Evolutionary conservation across 345 rosid genomes (phyloP).

Genomic region (Citropsis articulata): DNA sequence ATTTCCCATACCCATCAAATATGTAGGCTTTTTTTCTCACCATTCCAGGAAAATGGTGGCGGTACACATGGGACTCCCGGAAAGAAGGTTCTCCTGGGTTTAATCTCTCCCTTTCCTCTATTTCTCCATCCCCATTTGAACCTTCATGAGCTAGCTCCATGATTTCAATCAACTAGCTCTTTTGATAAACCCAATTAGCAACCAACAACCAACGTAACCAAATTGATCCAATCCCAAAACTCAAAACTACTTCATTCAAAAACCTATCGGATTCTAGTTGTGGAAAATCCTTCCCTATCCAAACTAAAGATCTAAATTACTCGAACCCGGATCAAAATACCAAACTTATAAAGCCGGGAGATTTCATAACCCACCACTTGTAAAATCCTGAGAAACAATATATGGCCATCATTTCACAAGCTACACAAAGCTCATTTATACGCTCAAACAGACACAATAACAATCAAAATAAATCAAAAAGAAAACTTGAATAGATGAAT

Average conservation of each 20-base stretch:
- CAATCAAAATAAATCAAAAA: background rate
- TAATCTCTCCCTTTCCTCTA: constrained; percentile 47
- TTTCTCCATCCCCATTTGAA: constrained; percentile 38
- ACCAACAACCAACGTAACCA: background rate
- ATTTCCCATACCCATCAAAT: constrained; percentile 78
- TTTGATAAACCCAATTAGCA: background rate
- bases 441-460: background rate
- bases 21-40: constrained; percentile 79
- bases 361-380: constrained; percentile 12
- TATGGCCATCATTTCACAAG: background rate
- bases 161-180: constrained; percentile 2
- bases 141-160: constrained; percentile 57
- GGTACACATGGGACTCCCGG: constrained; percentile 14
- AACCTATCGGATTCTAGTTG: background rate
- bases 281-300: background rate
- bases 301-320: constrained; percentile 3
- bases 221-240: constrained; percentile 9
- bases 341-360: constrained; percentile 11
- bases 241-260: background rate
- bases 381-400: background rate
- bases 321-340: constrained; percentile 11
- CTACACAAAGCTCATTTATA: background rate
- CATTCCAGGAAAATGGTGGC: constrained; percentile 49
- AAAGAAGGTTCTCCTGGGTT: constrained; percentile 23
- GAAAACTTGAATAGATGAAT: background rate